phyloP scores from a whole-genome alignment of 2,329 filamentous ascomycete genomes.

The Phaeosphaeriaceae sp. region DNA sequence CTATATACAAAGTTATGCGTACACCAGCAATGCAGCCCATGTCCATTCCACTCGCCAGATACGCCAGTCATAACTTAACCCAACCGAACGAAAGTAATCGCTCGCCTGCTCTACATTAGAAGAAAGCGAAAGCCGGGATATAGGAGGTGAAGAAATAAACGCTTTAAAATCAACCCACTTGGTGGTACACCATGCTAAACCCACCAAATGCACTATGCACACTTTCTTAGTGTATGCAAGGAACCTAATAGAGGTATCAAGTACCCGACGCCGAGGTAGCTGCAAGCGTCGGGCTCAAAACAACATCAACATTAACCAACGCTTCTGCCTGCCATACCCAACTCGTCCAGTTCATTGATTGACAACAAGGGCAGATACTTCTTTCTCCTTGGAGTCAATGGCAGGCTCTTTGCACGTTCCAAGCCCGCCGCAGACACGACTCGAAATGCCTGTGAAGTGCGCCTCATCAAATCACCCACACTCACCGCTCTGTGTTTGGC shows the following conservation, averaged over 20 bases:
- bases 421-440: background rate
- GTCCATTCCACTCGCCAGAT: conserved; percentile 1
- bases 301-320: background rate
- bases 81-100: background rate
- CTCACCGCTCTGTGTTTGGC: conserved; percentile 9
- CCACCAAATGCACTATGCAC: conserved; percentile 7
- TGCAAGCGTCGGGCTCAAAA: background rate
- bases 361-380: background rate
- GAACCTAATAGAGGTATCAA: conserved; percentile 6
- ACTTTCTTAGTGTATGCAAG: conserved; percentile 3
- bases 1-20: conserved; percentile 4
- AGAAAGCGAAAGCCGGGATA: background rate
- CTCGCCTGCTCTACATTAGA: background rate
- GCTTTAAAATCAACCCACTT: background rate
- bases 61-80: background rate
- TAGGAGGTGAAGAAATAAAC: background rate
- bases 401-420: background rate
- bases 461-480: background rate
- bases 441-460: conserved; percentile 5
- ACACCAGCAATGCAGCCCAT: conserved; percentile 1
- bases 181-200: conserved; percentile 1
- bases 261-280: conserved; percentile 3
- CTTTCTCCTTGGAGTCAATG: background rate
- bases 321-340: background rate
- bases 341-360: background rate